These are phyloP conservation scores for Cladophialophora chaetospira DNA, from an alignment of 2,329 filamentous ascomycete genomes.

Conservation along the genomic window DNA sequence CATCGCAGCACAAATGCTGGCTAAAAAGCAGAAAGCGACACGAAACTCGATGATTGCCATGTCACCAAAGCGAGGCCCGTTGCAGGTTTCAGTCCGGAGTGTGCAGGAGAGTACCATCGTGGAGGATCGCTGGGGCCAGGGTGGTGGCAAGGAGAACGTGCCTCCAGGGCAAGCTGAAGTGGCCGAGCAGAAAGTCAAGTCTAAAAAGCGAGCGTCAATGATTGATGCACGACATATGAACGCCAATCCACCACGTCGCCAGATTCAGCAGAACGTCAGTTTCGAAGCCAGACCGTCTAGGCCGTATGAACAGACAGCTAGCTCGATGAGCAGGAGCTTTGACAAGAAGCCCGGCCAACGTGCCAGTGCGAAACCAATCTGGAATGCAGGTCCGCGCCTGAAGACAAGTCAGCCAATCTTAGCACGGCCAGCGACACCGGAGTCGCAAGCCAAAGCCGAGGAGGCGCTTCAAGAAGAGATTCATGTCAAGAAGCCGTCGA, in stretches of 20 bases:
- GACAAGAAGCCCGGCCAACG: background rate
- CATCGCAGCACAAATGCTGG: slow-evolving; percentile 40
- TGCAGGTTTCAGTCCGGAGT: slow-evolving; percentile 47
- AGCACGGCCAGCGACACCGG: background rate
- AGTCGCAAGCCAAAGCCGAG: background rate
- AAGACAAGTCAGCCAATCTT: background rate
- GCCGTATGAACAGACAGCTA: slow-evolving; percentile 3
- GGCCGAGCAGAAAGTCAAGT: background rate
- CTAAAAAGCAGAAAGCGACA: slow-evolving; percentile 31
- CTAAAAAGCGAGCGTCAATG: background rate
- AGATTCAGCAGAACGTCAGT: background rate
- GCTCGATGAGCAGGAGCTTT: background rate
- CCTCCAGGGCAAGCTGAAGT: slow-evolving; percentile 49
- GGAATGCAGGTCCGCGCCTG: slow-evolving; percentile 15
- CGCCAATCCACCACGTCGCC: background rate
- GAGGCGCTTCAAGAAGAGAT: background rate
- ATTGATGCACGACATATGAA: background rate
- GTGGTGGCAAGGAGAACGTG: slow-evolving; percentile 65
- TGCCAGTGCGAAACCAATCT: slow-evolving; percentile 8
- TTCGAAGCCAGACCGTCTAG: background rate
- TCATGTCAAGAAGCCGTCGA: slow-evolving; percentile 9
- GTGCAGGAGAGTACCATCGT: slow-evolving; percentile 45
- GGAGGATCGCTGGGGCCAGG: slow-evolving; percentile 54
- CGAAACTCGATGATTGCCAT: background rate
- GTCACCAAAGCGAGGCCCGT: slow-evolving; percentile 43